phyloP scores from a whole-genome alignment of 176 grass and related monocot species.

The Zizania latifolia region DNA sequence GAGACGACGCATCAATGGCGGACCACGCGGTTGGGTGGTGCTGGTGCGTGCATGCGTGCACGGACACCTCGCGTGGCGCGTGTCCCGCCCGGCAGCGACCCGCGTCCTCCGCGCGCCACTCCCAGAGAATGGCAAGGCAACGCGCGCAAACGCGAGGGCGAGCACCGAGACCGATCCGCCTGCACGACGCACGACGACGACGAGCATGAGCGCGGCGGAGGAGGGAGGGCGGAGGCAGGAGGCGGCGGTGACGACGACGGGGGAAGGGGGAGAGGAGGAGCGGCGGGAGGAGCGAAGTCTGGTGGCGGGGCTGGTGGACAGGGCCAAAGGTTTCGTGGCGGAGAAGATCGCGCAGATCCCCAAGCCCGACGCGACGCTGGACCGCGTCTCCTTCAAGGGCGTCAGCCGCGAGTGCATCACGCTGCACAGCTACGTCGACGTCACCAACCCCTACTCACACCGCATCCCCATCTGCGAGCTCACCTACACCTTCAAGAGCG shows the following conservation, averaged over 20 bases:
- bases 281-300: neutral
- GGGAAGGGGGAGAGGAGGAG: neutral
- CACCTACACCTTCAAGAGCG: constrained; percentile 60
- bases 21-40: neutral
- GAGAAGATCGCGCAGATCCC: constrained; percentile 77
- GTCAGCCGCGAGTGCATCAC: constrained; percentile 52
- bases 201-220: constrained; percentile 6
- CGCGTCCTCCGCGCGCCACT: neutral
- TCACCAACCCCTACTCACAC: constrained; percentile 73
- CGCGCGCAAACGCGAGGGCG: neutral
- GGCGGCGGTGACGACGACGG: neutral
- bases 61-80: neutral
- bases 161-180: neutral
- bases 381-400: constrained; percentile 49
- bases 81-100: neutral
- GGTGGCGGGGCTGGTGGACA: constrained; percentile 52
- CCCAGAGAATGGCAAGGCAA: neutral
- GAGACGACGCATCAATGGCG: neutral
- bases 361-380: constrained; percentile 63
- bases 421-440: constrained; percentile 60
- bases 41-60: neutral
- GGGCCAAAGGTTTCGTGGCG: constrained; percentile 76
- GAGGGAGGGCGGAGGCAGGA: neutral
- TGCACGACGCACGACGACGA: too few species aligned
- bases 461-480: constrained; percentile 77